These are phyloP conservation scores for Arctium minus DNA, from an alignment of 129 eudicot genomes.

Conservation along the genomic window DNA sequence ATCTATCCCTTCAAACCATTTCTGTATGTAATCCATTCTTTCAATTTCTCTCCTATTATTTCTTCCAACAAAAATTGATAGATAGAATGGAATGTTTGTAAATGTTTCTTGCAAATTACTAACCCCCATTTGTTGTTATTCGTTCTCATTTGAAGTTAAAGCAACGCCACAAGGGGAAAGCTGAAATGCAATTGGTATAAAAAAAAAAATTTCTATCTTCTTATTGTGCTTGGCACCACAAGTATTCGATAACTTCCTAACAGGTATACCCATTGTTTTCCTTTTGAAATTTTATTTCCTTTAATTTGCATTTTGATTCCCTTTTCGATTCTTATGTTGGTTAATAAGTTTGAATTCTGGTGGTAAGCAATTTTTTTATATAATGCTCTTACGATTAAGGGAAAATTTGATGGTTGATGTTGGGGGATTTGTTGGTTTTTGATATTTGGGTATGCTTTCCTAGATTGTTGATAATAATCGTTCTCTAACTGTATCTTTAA, in stretches of 20 bases:
- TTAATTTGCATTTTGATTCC: not conserved
- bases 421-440: too few species aligned
- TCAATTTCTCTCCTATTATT: not conserved
- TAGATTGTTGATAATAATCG: not conserved
- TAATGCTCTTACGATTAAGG: not conserved
- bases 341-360: not conserved
- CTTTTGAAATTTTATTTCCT: not conserved
- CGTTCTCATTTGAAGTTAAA: not conserved
- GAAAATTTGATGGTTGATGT: not conserved
- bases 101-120: not conserved
- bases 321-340: not conserved
- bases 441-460: not conserved
- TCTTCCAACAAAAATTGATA: not conserved
- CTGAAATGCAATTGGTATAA: not conserved
- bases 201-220: not conserved
- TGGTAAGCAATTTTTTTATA: not conserved
- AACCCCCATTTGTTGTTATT: not conserved
- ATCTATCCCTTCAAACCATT: not conserved
- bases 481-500: not conserved
- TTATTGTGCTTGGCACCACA: not conserved
- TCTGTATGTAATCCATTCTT: not conserved
- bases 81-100: not conserved
- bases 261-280: not conserved
- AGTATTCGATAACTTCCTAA: conserved; percentile 3
- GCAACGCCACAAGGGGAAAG: not conserved